phyloP scores from a whole-genome alignment of 352 stramenopile species.

The Globisporangium uncinulatum region DNA sequence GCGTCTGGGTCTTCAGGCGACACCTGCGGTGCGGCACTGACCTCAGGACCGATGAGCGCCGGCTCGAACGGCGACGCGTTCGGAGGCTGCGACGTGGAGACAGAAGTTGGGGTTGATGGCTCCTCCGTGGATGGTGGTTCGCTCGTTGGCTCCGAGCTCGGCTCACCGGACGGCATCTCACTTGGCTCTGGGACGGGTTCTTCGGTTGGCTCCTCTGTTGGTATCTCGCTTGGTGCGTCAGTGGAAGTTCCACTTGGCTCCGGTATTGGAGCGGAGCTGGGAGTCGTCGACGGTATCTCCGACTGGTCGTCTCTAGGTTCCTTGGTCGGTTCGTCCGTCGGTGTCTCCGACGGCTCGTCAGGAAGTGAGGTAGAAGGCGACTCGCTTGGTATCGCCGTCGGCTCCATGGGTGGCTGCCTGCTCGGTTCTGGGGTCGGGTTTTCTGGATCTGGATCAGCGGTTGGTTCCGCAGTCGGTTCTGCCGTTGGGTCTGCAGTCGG shows the following conservation, averaged over 20 bases:
- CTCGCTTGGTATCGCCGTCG: too few relatives aligned
- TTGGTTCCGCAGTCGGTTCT: neutral
- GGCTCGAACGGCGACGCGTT: neutral
- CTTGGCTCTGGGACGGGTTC: neutral
- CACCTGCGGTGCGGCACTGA: neutral
- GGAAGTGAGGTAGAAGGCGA: neutral
- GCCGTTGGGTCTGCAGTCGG: neutral
- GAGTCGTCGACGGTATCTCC: neutral
- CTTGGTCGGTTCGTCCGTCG: constrained; percentile 2
- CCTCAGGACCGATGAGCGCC: neutral
- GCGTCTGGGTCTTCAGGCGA: neutral
- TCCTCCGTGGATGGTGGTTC: neutral
- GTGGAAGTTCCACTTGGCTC: neutral
- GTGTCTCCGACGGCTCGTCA: neutral
- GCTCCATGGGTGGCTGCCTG: too few relatives aligned
- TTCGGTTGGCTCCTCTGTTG: neutral
- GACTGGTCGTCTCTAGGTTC: neutral
- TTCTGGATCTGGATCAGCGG: neutral
- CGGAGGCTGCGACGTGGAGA: neutral
- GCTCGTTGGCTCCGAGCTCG: neutral
- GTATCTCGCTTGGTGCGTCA: neutral
- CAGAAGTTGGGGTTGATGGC: neutral
- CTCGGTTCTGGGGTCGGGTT: too few relatives aligned
- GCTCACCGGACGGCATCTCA: too few relatives aligned
- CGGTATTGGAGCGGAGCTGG: neutral